Conservation (phyloP, 2,329 filamentous ascomycete genomes). For the Pestalotiopsis sp. region DNA sequence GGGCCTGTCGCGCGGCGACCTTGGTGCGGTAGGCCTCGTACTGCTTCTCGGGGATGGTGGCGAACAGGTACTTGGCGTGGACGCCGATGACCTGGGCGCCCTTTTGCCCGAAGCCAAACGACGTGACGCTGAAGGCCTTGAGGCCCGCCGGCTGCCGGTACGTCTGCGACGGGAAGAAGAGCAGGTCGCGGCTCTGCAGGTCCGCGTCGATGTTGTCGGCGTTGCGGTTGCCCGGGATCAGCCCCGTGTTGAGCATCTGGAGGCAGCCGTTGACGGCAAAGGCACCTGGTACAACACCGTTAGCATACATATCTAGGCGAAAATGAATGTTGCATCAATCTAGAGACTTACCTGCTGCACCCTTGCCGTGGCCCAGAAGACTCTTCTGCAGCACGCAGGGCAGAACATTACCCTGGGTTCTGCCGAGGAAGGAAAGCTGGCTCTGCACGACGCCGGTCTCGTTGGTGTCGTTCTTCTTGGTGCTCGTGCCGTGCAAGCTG, state of each 20-base stretch:
- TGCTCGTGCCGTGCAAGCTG: constrained; percentile 44
- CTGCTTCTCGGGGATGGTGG: constrained; percentile 22
- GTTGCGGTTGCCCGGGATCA: constrained; percentile 96
- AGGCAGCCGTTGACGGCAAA: constrained; percentile 99
- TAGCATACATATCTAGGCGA: neutral
- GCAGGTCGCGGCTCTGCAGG: constrained; percentile 1
- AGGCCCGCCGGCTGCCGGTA: neutral
- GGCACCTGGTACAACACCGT: constrained; percentile 58
- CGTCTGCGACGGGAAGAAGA: constrained; percentile 10
- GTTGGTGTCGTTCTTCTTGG: constrained; percentile 41
- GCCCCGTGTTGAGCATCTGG: constrained; percentile 89
- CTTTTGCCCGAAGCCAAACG: constrained; percentile 49
- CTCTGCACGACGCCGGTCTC: constrained; percentile 37
- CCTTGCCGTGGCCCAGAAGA: constrained; percentile 41
- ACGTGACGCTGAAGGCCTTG: constrained; percentile 41
- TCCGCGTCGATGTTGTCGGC: constrained; percentile 78
- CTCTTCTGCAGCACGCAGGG: constrained; percentile 38
- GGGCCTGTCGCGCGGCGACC: constrained; percentile 4
- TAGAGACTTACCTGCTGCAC: constrained; percentile 33
- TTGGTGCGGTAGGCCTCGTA: constrained; percentile 21
- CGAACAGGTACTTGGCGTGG: constrained; percentile 37
- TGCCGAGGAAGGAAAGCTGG: constrained; percentile 38
- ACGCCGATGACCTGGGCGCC: constrained; percentile 40
- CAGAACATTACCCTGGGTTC: constrained; percentile 34
- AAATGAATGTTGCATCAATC: neutral